phyloP scores from a whole-genome alignment of 169 alveolate genomes.

The Blepharisma undulans region DNA sequence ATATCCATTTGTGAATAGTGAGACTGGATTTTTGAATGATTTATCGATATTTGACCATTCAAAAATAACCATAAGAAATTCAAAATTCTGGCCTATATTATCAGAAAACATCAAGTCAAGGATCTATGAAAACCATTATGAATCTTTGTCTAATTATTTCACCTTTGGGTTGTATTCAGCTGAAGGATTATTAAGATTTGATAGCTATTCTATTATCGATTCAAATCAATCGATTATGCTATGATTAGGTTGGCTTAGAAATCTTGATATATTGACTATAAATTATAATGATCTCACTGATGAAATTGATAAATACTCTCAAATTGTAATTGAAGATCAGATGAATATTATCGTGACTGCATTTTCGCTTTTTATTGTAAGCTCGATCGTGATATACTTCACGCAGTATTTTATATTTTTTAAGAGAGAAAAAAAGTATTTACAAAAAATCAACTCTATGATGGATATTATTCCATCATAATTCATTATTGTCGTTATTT shows the following conservation, averaged over 20 bases:
- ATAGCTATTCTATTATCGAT: background rate
- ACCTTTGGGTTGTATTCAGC: background rate
- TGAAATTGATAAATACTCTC: background rate
- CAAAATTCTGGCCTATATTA: background rate
- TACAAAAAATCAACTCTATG: background rate
- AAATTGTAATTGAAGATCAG: background rate
- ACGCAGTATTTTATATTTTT: background rate
- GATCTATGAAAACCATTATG: background rate
- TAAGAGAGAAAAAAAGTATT: background rate
- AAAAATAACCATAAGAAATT: background rate
- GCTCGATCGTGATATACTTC: background rate
- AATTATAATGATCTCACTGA: background rate
- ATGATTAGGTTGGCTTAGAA: background rate
- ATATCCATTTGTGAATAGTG: background rate
- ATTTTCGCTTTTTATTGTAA: background rate
- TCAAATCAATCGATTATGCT: background rate
- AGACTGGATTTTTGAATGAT: background rate
- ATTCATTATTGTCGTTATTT: background rate
- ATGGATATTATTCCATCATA: background rate
- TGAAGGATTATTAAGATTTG: background rate
- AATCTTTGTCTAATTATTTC: background rate
- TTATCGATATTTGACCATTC: background rate
- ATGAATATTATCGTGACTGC: background rate
- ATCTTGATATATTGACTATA: background rate
- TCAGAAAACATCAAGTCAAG: background rate